phyloP scores from a whole-genome alignment of 768 basidiomycete genomes.

The Suillus occidentalis region DNA sequence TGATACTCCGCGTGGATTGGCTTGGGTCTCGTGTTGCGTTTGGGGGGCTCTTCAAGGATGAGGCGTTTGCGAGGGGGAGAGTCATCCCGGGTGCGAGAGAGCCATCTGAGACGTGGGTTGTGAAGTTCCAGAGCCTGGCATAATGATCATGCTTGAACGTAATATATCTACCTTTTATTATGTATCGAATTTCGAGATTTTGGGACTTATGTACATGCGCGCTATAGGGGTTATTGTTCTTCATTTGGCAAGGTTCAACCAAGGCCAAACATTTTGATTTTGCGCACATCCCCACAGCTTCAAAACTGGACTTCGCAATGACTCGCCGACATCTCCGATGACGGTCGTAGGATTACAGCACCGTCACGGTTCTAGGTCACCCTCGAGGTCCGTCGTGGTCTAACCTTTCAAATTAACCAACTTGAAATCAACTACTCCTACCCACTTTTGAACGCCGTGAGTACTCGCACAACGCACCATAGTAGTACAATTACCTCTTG shows the following conservation, averaged over 20 bases:
- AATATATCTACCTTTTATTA: neutral
- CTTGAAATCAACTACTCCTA: neutral
- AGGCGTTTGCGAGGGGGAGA: slow-evolving; percentile 8
- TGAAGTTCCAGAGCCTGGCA: slow-evolving; percentile 3
- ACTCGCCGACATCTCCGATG: neutral
- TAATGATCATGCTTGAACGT: neutral
- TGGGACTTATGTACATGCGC: neutral
- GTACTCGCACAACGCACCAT: neutral
- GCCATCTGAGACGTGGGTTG: slow-evolving; percentile 11
- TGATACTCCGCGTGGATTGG: slow-evolving; percentile 13
- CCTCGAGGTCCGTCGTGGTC: neutral
- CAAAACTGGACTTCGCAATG: neutral
- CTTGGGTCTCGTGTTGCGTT: slow-evolving; percentile 8
- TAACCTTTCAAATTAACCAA: neutral
- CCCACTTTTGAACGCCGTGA: neutral
- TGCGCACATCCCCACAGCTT: neutral
- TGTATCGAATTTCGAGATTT: neutral
- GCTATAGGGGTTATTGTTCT: neutral
- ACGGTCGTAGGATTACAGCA: neutral
- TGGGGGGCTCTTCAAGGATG: slow-evolving; percentile 11
- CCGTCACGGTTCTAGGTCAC: neutral
- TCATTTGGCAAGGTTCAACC: neutral
- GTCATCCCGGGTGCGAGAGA: slow-evolving; percentile 9
- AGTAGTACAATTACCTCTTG: neutral
- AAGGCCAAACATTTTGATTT: too few relatives aligned